Percentiles rank a stretch among this genome's conserved stretches.
Evolutionary conservation across 345 rosid genomes (phyloP).

Genomic region (Triadica sebifera): DNA sequence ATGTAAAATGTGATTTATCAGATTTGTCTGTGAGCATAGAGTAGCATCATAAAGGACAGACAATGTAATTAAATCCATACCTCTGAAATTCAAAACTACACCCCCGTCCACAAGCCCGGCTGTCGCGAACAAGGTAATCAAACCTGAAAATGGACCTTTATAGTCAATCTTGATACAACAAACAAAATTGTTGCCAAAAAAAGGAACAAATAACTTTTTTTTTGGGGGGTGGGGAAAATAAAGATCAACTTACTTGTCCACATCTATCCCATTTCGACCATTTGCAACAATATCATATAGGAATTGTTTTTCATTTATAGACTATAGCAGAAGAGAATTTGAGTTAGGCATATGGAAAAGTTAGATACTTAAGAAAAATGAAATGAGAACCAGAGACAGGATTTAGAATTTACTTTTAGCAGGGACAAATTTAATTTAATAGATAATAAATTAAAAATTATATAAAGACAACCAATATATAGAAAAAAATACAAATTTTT

Average conservation of each 20-base stretch:
- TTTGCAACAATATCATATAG: constrained; percentile 36
- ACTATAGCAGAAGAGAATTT: constrained; percentile 1
- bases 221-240: not conserved
- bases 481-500: no score
- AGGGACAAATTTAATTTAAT: no score
- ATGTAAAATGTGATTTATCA: not conserved
- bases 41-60: not conserved
- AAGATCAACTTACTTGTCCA: constrained; percentile 29
- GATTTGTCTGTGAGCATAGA: not conserved
- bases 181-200: not conserved
- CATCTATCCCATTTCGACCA: constrained; percentile 35
- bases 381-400: no score
- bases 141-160: constrained; percentile 11
- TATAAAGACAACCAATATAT: no score
- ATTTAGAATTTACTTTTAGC: no score
- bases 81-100: constrained; percentile 25
- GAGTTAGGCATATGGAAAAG: not conserved
- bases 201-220: not conserved
- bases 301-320: constrained; percentile 17
- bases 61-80: not conserved
- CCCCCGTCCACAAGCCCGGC: constrained; percentile 33
- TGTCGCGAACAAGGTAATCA: constrained; percentile 33
- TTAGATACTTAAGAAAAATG: not conserved
- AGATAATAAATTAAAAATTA: no score
- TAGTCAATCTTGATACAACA: not conserved